A percentile compares a stretch with the other conserved stretches of the same genome.
Evolutionary conservation across 352 stramenopile genomes (phyloP).

Genomic region (Phytophthora sp.): DNA sequence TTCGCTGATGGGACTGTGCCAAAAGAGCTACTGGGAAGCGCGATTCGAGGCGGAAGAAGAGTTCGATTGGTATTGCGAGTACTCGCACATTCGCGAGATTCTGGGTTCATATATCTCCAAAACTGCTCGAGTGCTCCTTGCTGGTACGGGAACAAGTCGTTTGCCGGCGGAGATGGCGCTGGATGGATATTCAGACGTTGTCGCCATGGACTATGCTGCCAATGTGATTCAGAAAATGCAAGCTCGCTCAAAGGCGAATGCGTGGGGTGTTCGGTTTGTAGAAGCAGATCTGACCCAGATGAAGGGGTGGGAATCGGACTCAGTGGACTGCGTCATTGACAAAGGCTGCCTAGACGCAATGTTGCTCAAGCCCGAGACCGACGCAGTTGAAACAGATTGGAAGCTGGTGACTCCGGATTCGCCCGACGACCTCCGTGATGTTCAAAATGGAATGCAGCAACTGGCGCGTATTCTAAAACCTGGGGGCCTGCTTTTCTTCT

Average conservation of each 20-base stretch:
- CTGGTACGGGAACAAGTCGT: constrained; percentile 55
- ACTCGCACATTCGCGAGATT: constrained; percentile 47
- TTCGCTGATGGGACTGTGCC: constrained; percentile 59
- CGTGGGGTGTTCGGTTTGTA: constrained; percentile 45
- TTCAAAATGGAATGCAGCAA: constrained; percentile 43
- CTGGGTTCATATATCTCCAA: constrained; percentile 43
- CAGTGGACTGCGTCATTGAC: constrained; percentile 57
- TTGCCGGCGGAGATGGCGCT: constrained; percentile 53
- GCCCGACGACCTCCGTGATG: constrained; percentile 44
- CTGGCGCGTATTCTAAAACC: constrained; percentile 48
- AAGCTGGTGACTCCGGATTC: constrained; percentile 48
- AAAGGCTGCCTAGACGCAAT: constrained; percentile 69
- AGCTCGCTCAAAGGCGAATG: constrained; percentile 29
- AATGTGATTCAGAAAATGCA: constrained; percentile 67
- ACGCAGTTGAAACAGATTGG: constrained; percentile 48
- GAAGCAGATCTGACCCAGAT: constrained; percentile 57
- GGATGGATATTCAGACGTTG: constrained; percentile 49
- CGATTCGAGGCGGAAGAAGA: constrained; percentile 56
- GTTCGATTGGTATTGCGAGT: constrained; percentile 69
- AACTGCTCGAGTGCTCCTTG: constrained; percentile 37
- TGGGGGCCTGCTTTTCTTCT: constrained; percentile 44
- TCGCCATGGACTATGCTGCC: constrained; percentile 60
- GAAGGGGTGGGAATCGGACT: constrained; percentile 39
- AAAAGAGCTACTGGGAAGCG: constrained; percentile 66
- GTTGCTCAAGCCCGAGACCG: constrained; percentile 56